These are phyloP conservation scores for Mucor lusitanicus DNA, from an alignment of 371 early-diverging fungal genomes.

Conservation along the genomic window DNA sequence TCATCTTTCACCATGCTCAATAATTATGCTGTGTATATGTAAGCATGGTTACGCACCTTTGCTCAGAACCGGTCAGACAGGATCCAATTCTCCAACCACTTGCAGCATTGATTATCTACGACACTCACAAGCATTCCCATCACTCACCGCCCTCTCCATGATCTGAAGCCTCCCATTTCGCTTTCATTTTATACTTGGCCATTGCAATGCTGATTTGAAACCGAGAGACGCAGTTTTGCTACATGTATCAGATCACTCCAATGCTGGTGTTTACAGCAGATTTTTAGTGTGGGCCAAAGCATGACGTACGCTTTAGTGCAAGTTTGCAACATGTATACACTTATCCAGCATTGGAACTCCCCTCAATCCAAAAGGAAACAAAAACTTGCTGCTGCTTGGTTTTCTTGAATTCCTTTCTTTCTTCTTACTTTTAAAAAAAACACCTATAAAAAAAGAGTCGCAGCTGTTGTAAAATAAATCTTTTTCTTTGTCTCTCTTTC, in stretches of 20 bases:
- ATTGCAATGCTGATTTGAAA: not conserved
- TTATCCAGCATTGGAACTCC: not conserved
- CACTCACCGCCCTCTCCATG: too few species aligned
- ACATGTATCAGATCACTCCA: not conserved
- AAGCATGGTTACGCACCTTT: too few species aligned
- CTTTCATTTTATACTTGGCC: not conserved
- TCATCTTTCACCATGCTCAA: too few species aligned
- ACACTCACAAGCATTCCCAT: too few species aligned
- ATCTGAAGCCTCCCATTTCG: too few species aligned
- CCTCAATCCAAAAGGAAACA: not conserved
- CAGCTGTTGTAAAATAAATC: not conserved
- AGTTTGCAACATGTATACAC: not conserved
- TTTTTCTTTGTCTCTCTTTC: not conserved
- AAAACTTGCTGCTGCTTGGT: not conserved
- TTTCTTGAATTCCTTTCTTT: not conserved
- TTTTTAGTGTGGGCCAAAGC: not conserved
- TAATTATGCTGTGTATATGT: too few species aligned
- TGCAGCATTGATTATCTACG: too few species aligned
- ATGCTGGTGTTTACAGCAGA: not conserved
- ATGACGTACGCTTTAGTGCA: not conserved
- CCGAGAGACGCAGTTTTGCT: not conserved
- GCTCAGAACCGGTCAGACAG: too few species aligned
- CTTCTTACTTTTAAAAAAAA: not conserved
- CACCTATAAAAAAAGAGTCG: not conserved
- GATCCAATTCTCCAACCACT: too few species aligned